These are phyloP conservation scores for Colletotrichum spinosum DNA, from an alignment of 2,329 filamentous ascomycete species.

Conservation along the genomic window DNA sequence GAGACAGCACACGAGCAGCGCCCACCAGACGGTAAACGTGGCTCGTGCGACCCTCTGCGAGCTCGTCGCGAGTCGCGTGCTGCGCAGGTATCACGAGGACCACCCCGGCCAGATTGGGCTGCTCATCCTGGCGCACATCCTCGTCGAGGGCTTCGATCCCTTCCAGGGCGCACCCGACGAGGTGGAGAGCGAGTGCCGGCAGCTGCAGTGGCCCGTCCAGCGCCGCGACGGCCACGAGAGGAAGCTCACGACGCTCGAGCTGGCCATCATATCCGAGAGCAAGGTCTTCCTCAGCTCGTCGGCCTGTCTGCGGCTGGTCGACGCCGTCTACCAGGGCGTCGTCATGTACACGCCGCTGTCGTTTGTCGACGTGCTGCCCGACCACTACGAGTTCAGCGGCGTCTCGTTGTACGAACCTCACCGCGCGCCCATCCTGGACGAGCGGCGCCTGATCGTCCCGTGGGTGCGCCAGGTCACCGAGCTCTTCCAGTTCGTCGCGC, in stretches of 20 bases:
- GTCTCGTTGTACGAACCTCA: slow-evolving; percentile 77
- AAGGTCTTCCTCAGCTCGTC: slow-evolving; percentile 76
- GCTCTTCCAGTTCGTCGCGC: slow-evolving; percentile 70
- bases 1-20: slow-evolving; percentile 72
- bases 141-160: slow-evolving; percentile 78
- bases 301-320: slow-evolving; percentile 76
- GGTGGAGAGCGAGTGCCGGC: slow-evolving; percentile 52
- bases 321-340: slow-evolving; percentile 75
- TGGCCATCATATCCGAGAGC: slow-evolving; percentile 78
- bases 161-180: slow-evolving; percentile 76
- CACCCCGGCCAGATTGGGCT: slow-evolving; percentile 72
- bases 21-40: slow-evolving; percentile 77
- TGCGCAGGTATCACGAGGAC: slow-evolving; percentile 77
- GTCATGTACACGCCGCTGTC: slow-evolving; percentile 79
- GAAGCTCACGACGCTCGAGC: slow-evolving; percentile 76
- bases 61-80: slow-evolving; percentile 73
- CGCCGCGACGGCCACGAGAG: slow-evolving; percentile 56
- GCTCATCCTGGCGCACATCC: slow-evolving; percentile 73
- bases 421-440: slow-evolving; percentile 74
- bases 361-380: slow-evolving; percentile 79
- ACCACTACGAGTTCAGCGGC: slow-evolving; percentile 78
- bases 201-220: slow-evolving; percentile 53
- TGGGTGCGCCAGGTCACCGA: slow-evolving; percentile 76
- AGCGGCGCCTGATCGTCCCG: slow-evolving; percentile 78
- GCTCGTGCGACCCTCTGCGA: slow-evolving; percentile 78